A percentile compares a stretch with the other conserved stretches of the same genome.
Conservation (phyloP, 345 rosid species). For the Reutealis trisperma region DNA sequence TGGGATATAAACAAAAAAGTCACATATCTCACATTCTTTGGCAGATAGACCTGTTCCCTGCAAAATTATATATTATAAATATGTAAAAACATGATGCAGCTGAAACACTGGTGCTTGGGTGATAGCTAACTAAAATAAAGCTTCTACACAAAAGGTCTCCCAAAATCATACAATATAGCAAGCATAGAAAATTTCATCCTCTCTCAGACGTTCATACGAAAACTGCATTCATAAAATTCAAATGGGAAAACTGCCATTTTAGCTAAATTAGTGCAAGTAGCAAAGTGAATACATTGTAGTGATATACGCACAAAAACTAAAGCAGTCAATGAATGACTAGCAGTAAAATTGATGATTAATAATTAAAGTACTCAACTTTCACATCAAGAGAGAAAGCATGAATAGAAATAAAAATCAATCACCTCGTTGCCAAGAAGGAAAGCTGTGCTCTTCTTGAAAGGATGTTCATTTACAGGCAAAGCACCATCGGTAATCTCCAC, state of each 20-base stretch:
- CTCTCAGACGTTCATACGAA: background rate
- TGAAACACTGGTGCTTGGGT: background rate
- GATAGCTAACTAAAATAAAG: background rate
- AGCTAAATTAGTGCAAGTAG: background rate
- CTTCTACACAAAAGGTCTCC: background rate
- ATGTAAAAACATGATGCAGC: background rate
- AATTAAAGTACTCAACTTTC: background rate
- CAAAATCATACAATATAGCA: background rate
- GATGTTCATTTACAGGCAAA: conserved; percentile 65
- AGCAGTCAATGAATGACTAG: background rate
- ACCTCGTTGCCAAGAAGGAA: conserved; percentile 98
- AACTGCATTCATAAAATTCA: background rate
- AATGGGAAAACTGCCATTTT: background rate
- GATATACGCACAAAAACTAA: too few relatives aligned
- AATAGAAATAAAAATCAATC: background rate
- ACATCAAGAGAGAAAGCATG: background rate
- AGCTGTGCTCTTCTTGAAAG: conserved; percentile 79
- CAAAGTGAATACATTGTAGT: background rate
- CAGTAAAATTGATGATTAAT: background rate
- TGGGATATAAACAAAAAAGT: conserved; percentile 87
- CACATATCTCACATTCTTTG: conserved; percentile 89
- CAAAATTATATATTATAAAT: background rate
- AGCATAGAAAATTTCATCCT: background rate
- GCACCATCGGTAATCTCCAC: conserved; percentile 90
- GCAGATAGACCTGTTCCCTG: conserved; percentile 92